Evolutionary conservation across 2,329 filamentous ascomycete species (phyloP).

Genomic region (Pseudogymnoascus sp.): DNA sequence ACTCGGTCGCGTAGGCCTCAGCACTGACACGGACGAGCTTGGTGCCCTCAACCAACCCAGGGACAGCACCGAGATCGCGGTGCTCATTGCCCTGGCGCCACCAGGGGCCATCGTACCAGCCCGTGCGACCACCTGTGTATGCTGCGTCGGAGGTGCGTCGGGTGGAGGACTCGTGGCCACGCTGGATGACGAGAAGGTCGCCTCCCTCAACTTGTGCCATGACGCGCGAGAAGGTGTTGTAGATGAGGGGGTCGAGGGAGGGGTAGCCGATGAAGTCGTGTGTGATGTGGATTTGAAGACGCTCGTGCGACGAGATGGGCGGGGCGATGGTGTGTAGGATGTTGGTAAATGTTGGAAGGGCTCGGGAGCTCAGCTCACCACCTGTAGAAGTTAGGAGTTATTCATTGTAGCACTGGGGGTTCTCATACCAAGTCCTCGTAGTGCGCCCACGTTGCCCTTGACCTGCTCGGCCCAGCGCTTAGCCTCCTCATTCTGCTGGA

Average conservation of each 20-base stretch:
- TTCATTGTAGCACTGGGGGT: not conserved
- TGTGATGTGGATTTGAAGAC: constrained; percentile 93
- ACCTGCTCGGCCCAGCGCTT: constrained; percentile 95
- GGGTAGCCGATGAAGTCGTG: constrained; percentile 95
- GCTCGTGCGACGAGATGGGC: constrained; percentile 93
- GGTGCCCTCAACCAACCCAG: constrained; percentile 76
- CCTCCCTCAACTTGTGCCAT: constrained; percentile 99
- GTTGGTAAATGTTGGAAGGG: constrained; percentile 89
- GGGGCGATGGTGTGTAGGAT: constrained; percentile 93
- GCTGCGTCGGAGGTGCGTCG: constrained; percentile 58
- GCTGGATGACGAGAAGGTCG: constrained; percentile 88
- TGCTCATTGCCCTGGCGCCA: constrained; percentile 69
- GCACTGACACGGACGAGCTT: constrained; percentile 87
- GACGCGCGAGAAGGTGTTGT: constrained; percentile 85
- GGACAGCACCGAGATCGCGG: constrained; percentile 73
- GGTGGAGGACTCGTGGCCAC: constrained; percentile 75
- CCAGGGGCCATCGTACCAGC: constrained; percentile 95
- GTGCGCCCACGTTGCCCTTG: constrained; percentile 74
- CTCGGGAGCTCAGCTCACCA: constrained; percentile 77
- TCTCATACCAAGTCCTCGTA: constrained; percentile 64
- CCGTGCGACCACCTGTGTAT: constrained; percentile 50
- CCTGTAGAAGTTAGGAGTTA: constrained; percentile 44
- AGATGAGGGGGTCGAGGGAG: constrained; percentile 85
- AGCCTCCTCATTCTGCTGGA: constrained; percentile 93
- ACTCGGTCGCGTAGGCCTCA: constrained; percentile 80